Percentiles rank a stretch among this genome's conserved stretches.
Conservation (phyloP, 2,329 filamentous ascomycete species). For the Calonectria naviculata region DNA sequence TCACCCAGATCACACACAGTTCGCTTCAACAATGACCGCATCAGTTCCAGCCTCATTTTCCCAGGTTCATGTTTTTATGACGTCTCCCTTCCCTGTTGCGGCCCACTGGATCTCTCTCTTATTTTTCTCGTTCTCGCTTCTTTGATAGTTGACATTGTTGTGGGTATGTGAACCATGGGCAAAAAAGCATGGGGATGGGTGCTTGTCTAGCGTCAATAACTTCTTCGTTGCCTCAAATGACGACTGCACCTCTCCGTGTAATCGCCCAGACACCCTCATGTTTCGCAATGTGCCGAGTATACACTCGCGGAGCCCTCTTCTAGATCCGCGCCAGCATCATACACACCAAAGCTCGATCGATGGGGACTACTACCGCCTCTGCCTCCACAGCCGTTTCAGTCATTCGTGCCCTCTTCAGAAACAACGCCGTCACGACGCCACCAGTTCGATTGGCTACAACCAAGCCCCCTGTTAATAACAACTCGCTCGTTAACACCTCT, state of each 20-base stretch:
- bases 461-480: conserved; percentile 33
- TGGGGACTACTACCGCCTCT: background rate
- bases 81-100: background rate
- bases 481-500: conserved; percentile 15
- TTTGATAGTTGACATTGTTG: background rate
- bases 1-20: background rate
- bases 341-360: background rate
- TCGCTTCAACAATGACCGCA: background rate
- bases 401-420: conserved; percentile 1
- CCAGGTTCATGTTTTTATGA: background rate
- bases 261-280: conserved; percentile 10
- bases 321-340: background rate
- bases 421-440: background rate
- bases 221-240: background rate
- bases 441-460: conserved; percentile 16
- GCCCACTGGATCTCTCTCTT: background rate
- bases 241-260: background rate
- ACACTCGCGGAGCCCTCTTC: background rate
- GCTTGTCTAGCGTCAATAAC: background rate
- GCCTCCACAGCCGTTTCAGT: background rate
- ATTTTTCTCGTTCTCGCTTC: background rate
- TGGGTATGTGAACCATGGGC: background rate
- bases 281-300: conserved; percentile 16
- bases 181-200: conserved; percentile 9
- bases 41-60: background rate